These are phyloP conservation scores for Dipteronia dyeriana DNA, from an alignment of 345 rosid species.

Conservation along the genomic window DNA sequence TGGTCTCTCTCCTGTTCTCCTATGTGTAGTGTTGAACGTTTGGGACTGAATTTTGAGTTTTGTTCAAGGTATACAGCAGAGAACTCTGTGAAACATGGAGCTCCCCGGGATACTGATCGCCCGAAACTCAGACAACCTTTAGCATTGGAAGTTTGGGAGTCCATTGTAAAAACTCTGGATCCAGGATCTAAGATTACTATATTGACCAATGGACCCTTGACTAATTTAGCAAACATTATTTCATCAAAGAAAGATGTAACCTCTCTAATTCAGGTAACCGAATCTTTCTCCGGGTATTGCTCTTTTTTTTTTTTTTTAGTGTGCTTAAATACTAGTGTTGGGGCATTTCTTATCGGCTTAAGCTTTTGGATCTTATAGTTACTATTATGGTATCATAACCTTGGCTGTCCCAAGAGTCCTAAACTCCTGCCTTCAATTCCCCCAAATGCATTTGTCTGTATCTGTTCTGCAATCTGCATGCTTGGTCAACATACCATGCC, in stretches of 20 bases:
- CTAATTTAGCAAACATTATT: constrained; percentile 68
- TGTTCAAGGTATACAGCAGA: constrained; percentile 73
- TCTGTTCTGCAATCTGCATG: too few species aligned
- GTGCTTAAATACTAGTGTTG: too few species aligned
- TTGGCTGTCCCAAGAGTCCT: too few species aligned
- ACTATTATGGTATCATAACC: too few species aligned
- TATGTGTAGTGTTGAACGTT: not conserved
- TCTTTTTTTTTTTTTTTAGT: not conserved
- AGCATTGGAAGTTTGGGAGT: constrained; percentile 74
- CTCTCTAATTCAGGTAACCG: constrained; percentile 60
- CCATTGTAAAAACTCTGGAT: constrained; percentile 37
- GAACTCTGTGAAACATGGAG: constrained; percentile 57
- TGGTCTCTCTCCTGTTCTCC: too few species aligned
- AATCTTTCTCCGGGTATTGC: not conserved
- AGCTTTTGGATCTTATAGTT: too few species aligned
- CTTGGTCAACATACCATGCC: too few species aligned
- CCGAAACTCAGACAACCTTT: constrained; percentile 72
- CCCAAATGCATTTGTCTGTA: too few species aligned
- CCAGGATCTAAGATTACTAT: constrained; percentile 60
- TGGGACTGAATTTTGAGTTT: constrained; percentile 10
- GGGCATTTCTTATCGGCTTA: too few species aligned
- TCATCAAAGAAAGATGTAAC: constrained; percentile 34
- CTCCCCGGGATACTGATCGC: constrained; percentile 72
- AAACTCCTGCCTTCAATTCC: too few species aligned
- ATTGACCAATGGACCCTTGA: constrained; percentile 82